These are phyloP conservation scores for Zea luxurians DNA, from an alignment of 176 grass and related monocot genomes.

Conservation along the genomic window DNA sequence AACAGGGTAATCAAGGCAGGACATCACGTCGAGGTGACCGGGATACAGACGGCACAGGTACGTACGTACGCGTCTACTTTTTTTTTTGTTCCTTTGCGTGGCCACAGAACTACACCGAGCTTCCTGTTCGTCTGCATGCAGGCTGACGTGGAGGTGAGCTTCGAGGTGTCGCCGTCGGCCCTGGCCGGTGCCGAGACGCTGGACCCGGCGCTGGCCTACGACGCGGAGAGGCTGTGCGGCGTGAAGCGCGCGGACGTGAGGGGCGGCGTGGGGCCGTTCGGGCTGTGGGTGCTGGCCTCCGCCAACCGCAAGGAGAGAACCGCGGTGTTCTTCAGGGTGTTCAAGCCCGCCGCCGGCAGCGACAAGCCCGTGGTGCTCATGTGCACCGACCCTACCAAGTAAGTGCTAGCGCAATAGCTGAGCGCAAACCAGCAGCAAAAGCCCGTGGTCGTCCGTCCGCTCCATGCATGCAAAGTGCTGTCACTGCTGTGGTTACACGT, in stretches of 20 bases:
- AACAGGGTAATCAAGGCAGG: slow-evolving; percentile 42
- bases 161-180: slow-evolving; percentile 52
- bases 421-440: not conserved
- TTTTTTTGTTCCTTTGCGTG: too few relatives aligned
- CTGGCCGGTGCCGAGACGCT: slow-evolving; percentile 58
- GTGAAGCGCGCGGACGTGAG: slow-evolving; percentile 38
- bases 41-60: slow-evolving; percentile 59
- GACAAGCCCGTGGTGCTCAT: slow-evolving; percentile 63
- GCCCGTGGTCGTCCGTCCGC: too few relatives aligned
- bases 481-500: too few relatives aligned
- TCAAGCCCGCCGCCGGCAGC: slow-evolving; percentile 34
- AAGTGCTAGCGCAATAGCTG: not conserved
- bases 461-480: too few relatives aligned
- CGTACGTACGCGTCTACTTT: too few relatives aligned
- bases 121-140: slow-evolving; percentile 2
- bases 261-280: slow-evolving; percentile 83
- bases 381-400: slow-evolving; percentile 81
- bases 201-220: slow-evolving; percentile 44
- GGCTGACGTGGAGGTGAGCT: slow-evolving; percentile 79
- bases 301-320: slow-evolving; percentile 53
- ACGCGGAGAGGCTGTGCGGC: slow-evolving; percentile 59
- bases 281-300: slow-evolving; percentile 67
- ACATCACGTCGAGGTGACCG: slow-evolving; percentile 47
- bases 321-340: slow-evolving; percentile 73
- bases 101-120: too few relatives aligned